Percentiles rank a stretch among this genome's conserved stretches.
phyloP scores from a whole-genome alignment of 257 asterid species.

The Knoxia roxburghii region DNA sequence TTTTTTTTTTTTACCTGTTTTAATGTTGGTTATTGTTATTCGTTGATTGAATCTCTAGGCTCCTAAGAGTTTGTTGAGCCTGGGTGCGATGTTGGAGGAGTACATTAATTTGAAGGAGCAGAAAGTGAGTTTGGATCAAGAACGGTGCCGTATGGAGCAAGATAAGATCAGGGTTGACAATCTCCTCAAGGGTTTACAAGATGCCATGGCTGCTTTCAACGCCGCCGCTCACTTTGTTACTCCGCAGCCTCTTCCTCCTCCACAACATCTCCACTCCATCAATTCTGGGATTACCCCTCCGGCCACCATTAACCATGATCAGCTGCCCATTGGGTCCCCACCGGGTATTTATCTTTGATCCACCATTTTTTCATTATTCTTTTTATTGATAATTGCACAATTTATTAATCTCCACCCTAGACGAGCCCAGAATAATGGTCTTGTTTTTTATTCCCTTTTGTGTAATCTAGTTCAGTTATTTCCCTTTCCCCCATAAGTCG shows the following conservation, averaged over 20 bases:
- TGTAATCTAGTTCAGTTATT: no score
- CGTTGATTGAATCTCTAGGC: conserved; percentile 33
- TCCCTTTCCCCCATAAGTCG: no score
- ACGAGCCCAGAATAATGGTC: no score
- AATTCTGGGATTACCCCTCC: neutral
- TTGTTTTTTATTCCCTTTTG: no score
- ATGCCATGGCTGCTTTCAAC: conserved; percentile 64
- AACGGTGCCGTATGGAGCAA: conserved; percentile 62
- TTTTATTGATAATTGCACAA: neutral
- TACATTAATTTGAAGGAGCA: conserved; percentile 77
- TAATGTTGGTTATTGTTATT: neutral
- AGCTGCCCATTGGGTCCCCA: conserved; percentile 9
- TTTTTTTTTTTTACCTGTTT: neutral
- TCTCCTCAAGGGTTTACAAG: conserved; percentile 74
- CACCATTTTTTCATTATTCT: neutral
- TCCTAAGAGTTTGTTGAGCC: conserved; percentile 76
- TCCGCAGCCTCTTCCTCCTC: conserved; percentile 23
- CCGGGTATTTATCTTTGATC: conserved; percentile 10
- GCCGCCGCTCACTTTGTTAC: conserved; percentile 26
- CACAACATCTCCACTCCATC: conserved; percentile 15
- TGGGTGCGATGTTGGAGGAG: conserved; percentile 80
- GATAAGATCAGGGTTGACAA: conserved; percentile 63
- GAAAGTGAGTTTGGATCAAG: conserved; percentile 68
- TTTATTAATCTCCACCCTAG: neutral
- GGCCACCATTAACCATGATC: neutral